Percentiles rank a stretch among this genome's conserved stretches.
Evolutionary conservation across 805 yeast species (phyloP).

Genomic region (Metschnikowia proteae): DNA sequence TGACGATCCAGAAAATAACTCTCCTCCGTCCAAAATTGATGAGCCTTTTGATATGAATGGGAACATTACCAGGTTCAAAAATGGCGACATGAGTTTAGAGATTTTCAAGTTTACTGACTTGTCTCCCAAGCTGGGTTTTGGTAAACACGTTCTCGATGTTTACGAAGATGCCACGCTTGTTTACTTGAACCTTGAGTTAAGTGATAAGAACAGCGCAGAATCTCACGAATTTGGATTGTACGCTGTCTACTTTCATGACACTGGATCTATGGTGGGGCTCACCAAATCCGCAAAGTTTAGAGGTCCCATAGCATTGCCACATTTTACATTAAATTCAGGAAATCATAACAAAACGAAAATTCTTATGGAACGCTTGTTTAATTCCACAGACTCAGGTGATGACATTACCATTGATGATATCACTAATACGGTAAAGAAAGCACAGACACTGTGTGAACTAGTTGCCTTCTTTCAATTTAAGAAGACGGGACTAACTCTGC

Average conservation of each 20-base stretch:
- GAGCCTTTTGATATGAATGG: conserved; percentile 21
- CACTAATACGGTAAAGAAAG: conserved; percentile 30
- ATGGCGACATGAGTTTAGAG: conserved; percentile 26
- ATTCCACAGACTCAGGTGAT: conserved; percentile 37
- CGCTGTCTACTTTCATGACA: conserved; percentile 63
- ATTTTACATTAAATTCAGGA: conserved; percentile 42
- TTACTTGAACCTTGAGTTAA: conserved; percentile 25
- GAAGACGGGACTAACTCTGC: conserved; percentile 50
- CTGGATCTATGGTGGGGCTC: conserved; percentile 58
- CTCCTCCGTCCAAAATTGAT: conserved; percentile 16
- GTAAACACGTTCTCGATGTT: conserved; percentile 12
- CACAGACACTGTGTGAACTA: conserved; percentile 60
- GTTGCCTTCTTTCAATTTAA: conserved; percentile 64
- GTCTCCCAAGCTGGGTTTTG: conserved; percentile 20
- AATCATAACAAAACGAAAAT: conserved; percentile 45
- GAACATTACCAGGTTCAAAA: conserved; percentile 23
- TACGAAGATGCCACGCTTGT: conserved; percentile 35
- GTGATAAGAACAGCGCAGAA: conserved; percentile 46
- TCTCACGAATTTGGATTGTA: conserved; percentile 48
- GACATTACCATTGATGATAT: conserved; percentile 39
- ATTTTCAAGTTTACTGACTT: conserved; percentile 24
- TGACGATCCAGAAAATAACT: conserved; percentile 24
- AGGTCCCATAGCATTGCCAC: conserved; percentile 60
- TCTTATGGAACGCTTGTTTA: conserved; percentile 42
- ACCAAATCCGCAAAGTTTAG: conserved; percentile 63